Base-by-base conservation (phyloP, 1,139 yeast genomes). In the Saccharomyces uvarum region DNA sequence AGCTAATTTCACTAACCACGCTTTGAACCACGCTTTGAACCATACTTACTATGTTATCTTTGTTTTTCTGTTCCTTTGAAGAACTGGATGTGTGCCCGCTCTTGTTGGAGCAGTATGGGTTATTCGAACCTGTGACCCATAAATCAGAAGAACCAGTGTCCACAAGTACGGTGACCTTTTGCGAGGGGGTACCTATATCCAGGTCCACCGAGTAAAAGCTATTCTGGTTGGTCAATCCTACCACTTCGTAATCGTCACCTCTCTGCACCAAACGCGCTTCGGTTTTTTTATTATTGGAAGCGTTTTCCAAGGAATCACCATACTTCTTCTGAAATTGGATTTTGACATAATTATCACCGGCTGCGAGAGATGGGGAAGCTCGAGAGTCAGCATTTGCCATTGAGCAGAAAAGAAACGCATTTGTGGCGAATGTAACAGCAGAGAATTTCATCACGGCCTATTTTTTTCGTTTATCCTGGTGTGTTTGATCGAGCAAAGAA, bases 61-160 rank as follows among this genome's bases (percentile, higher is more conserved):
- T 16, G 24, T 38, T 4, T 38, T 16, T 19, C 7, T 19, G 26
- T 38, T 38, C 19, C 9, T 14, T 9, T n/a, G 44, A 38, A 14
- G 7, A 38, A 11, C 9, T 16, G n/a, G 16, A 21, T n/a, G 31
- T 26, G 8, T 46, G 16, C 50, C 28, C 14, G 8, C 27, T 13
- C 19, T 51, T 52, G 11, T 51, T 41, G n/a, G 50, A 14, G 58
- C 67, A 63, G 38, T 57, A 59, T 2, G 66, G 65, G 49, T 64
- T 64, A 24, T 61, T 51, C 3, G 63, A 54, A 9, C 66, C 64
- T 16, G 63, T 60, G 14, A 84, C 81, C 91, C 91, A 86, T 56
- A 85, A 70, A 66, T 85, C 90, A 5, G 87, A 77, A 1, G 88
- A 83, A 1, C 91, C 91, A 4, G 91, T 85, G 63, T 86, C 91